Evolutionary conservation across 2,329 filamentous ascomycete species (phyloP).

Genomic region (Arthrocladium fulminans): DNA sequence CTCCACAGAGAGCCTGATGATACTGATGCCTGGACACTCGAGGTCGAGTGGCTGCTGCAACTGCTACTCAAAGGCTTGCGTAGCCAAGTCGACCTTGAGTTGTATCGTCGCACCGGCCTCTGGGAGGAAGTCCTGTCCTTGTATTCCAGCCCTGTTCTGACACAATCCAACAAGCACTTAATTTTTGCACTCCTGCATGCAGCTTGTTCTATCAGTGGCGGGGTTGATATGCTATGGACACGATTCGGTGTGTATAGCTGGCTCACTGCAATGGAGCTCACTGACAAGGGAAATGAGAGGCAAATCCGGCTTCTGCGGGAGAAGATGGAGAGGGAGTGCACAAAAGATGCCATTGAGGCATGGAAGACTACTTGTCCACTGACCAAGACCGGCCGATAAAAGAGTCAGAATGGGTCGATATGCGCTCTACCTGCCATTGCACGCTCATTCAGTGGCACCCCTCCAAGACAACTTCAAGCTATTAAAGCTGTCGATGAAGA

Average conservation of each 20-base stretch:
- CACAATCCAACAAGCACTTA: constrained; percentile 51
- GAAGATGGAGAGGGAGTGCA: constrained; percentile 11
- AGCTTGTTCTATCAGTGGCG: constrained; percentile 60
- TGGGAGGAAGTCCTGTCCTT: constrained; percentile 68
- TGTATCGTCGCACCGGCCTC: constrained; percentile 49
- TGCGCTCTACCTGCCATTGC: no score
- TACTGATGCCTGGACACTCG: constrained; percentile 57
- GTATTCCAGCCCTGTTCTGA: constrained; percentile 58
- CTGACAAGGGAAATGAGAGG: constrained; percentile 9
- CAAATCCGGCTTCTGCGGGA: constrained; percentile 8
- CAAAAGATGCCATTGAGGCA: constrained; percentile 7
- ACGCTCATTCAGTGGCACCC: no score
- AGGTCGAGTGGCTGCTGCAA: constrained; percentile 40
- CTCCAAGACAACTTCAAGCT: no score
- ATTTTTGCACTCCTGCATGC: constrained; percentile 56
- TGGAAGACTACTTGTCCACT: constrained; percentile 13
- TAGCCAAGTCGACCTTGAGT: constrained; percentile 35
- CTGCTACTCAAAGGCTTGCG: constrained; percentile 13
- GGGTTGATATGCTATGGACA: constrained; percentile 65
- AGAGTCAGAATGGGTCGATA: no score
- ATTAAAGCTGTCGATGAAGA: no score
- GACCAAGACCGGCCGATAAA: background rate
- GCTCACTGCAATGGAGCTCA: constrained; percentile 29
- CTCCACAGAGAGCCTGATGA: constrained; percentile 70
- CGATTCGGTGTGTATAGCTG: constrained; percentile 66